Percentiles rank a stretch among this genome's conserved stretches.
Conservation (phyloP, 441 rosid genomes). For the Raphanus hybrid region DNA sequence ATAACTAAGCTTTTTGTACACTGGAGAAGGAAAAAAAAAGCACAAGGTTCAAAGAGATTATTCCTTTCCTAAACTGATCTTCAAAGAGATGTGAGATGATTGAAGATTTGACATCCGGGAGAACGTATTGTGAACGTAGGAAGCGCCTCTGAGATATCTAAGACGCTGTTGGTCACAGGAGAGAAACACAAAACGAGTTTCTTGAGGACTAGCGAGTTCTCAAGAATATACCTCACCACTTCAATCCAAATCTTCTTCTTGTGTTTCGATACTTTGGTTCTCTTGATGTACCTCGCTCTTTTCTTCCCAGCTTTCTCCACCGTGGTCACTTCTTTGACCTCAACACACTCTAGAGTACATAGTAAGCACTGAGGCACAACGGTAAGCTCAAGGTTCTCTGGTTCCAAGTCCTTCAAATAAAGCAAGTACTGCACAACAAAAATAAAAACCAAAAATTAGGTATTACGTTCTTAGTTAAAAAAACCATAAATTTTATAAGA, state of each 20-base stretch:
- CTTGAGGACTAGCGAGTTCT: slow-evolving; percentile 1
- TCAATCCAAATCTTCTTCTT: slow-evolving; percentile 3
- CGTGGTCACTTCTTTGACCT: not conserved
- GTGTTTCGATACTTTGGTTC: not conserved
- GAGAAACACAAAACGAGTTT: not conserved
- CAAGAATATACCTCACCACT: slow-evolving; percentile 8
- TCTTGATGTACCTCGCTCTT: not conserved
- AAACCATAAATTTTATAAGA: not conserved
- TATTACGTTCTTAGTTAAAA: not conserved
- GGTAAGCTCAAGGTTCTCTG: not conserved
- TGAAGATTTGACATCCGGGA: not conserved
- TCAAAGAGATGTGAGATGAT: not conserved
- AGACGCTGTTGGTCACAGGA: not conserved
- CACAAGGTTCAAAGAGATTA: too few species aligned
- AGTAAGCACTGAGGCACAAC: slow-evolving; percentile 7
- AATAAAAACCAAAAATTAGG: not conserved
- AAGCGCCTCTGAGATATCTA: not conserved
- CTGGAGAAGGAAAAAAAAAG: too few species aligned
- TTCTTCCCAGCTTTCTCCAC: not conserved
- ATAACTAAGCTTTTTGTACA: too few species aligned
- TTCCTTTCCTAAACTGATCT: not conserved
- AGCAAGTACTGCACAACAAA: slow-evolving; percentile 4
- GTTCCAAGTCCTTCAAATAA: not conserved
- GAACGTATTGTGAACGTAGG: not conserved
- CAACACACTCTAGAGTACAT: slow-evolving; percentile 1